Evolutionary conservation across 805 yeast species (phyloP).

Genomic region (Myxozyma nipponensis): DNA sequence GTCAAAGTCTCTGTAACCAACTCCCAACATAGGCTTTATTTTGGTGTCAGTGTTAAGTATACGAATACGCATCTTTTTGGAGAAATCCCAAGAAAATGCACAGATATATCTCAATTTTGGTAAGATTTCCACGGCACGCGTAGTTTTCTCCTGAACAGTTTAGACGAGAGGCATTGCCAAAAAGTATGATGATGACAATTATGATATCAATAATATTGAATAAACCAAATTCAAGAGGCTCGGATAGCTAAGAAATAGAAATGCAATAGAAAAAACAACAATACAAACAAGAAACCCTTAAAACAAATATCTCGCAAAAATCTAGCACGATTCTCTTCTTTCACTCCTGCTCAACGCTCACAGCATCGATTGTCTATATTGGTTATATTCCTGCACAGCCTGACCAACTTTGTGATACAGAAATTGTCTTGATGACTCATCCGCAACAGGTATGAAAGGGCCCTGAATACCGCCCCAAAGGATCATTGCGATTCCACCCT

Average conservation of each 20-base stretch:
- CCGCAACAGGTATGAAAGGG: conserved; percentile 80
- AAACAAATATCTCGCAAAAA: neutral
- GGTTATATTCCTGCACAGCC: conserved; percentile 76
- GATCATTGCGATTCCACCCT: conserved; percentile 70
- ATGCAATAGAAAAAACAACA: conserved; percentile 2
- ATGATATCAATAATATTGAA: too few species aligned
- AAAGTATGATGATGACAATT: too few species aligned
- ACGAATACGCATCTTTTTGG: too few species aligned
- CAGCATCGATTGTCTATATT: conserved; percentile 23
- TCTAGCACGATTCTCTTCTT: neutral
- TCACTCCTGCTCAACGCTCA: too few species aligned
- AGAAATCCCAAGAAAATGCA: too few species aligned
- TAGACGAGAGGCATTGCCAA: too few species aligned
- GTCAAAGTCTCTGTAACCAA: too few species aligned
- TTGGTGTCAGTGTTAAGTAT: too few species aligned
- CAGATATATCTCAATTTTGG: too few species aligned
- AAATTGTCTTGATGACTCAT: conserved; percentile 55
- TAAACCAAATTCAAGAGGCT: neutral
- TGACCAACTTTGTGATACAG: conserved; percentile 68
- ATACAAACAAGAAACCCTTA: conserved; percentile 1
- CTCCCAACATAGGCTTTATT: too few species aligned
- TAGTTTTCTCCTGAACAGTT: too few species aligned
- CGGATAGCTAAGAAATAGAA: neutral
- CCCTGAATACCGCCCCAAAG: conserved; percentile 53
- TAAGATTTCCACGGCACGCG: too few species aligned